Evolutionary conservation across 345 rosid genomes (phyloP).

Genomic region (Ceriops zippeliana): DNA sequence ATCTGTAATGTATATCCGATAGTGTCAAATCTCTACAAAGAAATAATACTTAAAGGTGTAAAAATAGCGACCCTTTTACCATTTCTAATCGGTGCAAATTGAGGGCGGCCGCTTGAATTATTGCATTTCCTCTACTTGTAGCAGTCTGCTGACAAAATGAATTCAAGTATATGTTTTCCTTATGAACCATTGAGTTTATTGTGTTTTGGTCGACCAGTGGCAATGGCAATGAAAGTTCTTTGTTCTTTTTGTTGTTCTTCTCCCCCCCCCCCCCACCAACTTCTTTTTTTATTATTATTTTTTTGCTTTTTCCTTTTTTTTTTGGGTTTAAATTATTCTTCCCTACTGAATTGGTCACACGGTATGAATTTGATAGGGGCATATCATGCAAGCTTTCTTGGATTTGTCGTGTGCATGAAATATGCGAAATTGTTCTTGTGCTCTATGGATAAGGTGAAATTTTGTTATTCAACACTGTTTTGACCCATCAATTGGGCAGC

Average conservation of each 20-base stretch:
- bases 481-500: conserved; percentile 15
- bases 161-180: neutral
- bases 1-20: neutral
- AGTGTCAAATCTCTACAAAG: neutral
- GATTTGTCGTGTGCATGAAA: neutral
- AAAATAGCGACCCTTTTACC: conserved; percentile 20
- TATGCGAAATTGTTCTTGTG: neutral
- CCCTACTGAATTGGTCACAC: too few relatives aligned
- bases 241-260: neutral
- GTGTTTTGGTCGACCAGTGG: too few relatives aligned
- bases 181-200: neutral
- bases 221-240: too few relatives aligned
- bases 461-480: neutral
- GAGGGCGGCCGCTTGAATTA: conserved; percentile 38
- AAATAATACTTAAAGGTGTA: conserved; percentile 6
- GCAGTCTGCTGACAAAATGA: conserved; percentile 4
- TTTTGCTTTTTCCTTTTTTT: neutral
- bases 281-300: too few relatives aligned
- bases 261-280: too few relatives aligned
- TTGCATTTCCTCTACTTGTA: conserved; percentile 11
- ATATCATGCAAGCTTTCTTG: too few relatives aligned
- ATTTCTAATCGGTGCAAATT: conserved; percentile 13
- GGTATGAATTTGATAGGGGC: too few relatives aligned
- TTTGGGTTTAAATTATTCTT: neutral
- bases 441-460: too few relatives aligned